Evolutionary conservation across 306 rosid species (phyloP), one percentile per base, ranked within the genome.

Genomic region (Myrica gale): DNA sequence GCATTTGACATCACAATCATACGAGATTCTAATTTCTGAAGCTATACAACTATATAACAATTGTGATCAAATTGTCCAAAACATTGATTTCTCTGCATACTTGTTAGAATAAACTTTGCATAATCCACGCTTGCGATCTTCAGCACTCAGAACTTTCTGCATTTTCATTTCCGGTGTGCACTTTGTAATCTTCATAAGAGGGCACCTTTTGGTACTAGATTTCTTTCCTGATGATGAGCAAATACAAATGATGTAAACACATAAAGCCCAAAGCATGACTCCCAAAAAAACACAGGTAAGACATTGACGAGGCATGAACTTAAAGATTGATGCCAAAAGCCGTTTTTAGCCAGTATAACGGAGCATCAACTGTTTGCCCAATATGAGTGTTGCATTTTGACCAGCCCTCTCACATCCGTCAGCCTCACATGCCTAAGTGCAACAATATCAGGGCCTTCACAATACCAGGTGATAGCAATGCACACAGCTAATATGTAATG

Each of bases 41-140:
- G 47, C 60, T 44, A 6, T 67, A 52, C 46, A 71, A 53, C 80
- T 43, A 75, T 57, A 74, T 39, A 71, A 79, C 37, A 68, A 73
- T 48, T 72, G 41, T 71, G 41, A 69, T 47, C 12, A 51, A 58
- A 74, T 48, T 42, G 70, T n/a, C 43, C 23, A 10, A 1, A 60
- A 23, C 70, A 55, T 19, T 42, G 41, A 32, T 45, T 63, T 67
- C 1, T 57, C 58, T 37, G 77, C 91, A 84, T 83, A 87, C 95
- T 44, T 85, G 81, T 73, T 75, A 74, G 85, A 77, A 56, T 66
- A 71, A 66, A 54, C 46, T 78, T 71, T 60, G 78, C 81, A 76
- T 53, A 55, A 74, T 72, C 75, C 89, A 74, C 32, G 75, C 81
- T 78, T 82, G 72, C 57, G 51, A 78, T 84, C 88, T 69, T 84